phyloP scores from a whole-genome alignment of 2,329 filamentous ascomycete genomes.

The Moelleriella libera region DNA sequence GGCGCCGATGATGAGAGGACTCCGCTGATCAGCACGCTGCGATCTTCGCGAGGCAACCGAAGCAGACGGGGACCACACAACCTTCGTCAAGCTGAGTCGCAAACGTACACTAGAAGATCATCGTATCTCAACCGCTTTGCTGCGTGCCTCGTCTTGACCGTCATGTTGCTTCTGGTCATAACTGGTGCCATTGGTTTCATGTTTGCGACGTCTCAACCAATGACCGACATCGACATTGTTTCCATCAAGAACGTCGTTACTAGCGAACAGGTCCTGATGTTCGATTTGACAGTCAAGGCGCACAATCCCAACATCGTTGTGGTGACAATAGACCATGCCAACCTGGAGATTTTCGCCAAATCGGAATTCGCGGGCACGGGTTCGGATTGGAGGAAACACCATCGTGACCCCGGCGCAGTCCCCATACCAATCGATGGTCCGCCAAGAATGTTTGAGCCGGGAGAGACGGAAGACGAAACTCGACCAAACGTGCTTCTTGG shows the following conservation, averaged over 20 bases:
- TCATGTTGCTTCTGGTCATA: slow-evolving; percentile 68
- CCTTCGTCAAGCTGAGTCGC: slow-evolving; percentile 59
- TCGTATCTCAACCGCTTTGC: slow-evolving; percentile 61
- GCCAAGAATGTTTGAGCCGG: slow-evolving; percentile 15
- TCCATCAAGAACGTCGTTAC: slow-evolving; percentile 83
- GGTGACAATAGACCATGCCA: slow-evolving; percentile 72
- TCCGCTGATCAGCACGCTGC: slow-evolving; percentile 53
- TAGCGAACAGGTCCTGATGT: slow-evolving; percentile 88
- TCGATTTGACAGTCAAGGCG: slow-evolving; percentile 77
- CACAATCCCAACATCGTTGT: slow-evolving; percentile 89
- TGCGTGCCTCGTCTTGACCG: slow-evolving; percentile 72
- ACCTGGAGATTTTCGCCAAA: slow-evolving; percentile 89
- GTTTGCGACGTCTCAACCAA: slow-evolving; percentile 79
- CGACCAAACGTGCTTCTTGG: slow-evolving; percentile 81
- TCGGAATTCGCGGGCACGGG: slow-evolving; percentile 72
- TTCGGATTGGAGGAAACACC: slow-evolving; percentile 41
- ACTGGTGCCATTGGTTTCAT: slow-evolving; percentile 81
- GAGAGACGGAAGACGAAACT: slow-evolving; percentile 48
- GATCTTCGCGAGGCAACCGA: slow-evolving; percentile 42
- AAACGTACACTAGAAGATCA: slow-evolving; percentile 48
- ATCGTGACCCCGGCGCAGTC: slow-evolving; percentile 12
- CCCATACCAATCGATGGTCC: slow-evolving; percentile 19
- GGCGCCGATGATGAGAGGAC: slow-evolving; percentile 80
- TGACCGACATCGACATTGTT: slow-evolving; percentile 63
- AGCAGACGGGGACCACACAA: slow-evolving; percentile 40